Percentiles rank a stretch among this genome's conserved stretches.
These are phyloP conservation scores for Stachybotrys elegans DNA, from an alignment of 2,329 filamentous ascomycete species.

Conservation along the genomic window DNA sequence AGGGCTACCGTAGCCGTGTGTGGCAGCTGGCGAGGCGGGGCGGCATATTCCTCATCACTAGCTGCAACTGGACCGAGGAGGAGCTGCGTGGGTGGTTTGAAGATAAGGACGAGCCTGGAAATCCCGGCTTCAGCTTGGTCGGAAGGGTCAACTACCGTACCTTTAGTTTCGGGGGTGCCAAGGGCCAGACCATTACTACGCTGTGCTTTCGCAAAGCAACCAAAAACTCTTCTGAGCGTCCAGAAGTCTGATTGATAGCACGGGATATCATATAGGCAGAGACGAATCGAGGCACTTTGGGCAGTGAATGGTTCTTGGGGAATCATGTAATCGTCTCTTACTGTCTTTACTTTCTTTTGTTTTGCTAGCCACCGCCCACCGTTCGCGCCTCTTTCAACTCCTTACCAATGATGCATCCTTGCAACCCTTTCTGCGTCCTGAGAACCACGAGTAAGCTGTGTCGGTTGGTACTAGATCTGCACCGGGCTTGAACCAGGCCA, in stretches of 20 bases:
- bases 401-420: no score
- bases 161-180: conserved; percentile 84
- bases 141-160: conserved; percentile 74
- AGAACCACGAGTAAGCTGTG: no score
- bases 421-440: no score
- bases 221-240: conserved; percentile 1
- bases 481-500: no score
- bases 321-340: background rate
- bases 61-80: conserved; percentile 95
- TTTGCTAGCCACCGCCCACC: no score
- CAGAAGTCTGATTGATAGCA: no score
- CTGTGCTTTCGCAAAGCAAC: conserved; percentile 69
- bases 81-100: conserved; percentile 81
- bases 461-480: no score
- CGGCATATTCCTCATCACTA: conserved; percentile 80
- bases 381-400: no score
- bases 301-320: no score
- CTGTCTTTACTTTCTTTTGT: conserved; percentile 7
- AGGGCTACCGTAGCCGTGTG: conserved; percentile 69
- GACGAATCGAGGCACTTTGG: no score
- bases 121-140: conserved; percentile 51
- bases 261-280: no score
- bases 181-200: conserved; percentile 85
- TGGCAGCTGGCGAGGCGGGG: conserved; percentile 62
- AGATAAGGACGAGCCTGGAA: conserved; percentile 18